phyloP scores from a whole-genome alignment of 345 rosid species.

The Melaleuca alternifolia region DNA sequence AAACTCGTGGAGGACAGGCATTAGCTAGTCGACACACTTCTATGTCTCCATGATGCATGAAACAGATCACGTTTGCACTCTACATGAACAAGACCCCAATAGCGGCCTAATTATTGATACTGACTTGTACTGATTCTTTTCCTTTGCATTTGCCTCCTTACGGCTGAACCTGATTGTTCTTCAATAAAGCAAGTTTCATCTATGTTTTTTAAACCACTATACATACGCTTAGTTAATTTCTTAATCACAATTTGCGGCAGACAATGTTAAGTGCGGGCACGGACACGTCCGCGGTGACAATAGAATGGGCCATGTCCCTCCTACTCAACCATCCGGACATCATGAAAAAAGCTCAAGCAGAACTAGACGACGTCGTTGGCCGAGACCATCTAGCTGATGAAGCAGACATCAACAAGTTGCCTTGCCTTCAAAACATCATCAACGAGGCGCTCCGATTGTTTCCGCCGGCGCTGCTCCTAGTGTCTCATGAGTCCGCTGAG shows the following conservation, averaged over 20 bases:
- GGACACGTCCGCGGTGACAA: constrained; percentile 3
- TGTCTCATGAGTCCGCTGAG: constrained; percentile 3
- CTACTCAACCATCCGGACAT: constrained; percentile 10
- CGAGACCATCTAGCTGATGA: neutral
- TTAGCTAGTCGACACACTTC: neutral
- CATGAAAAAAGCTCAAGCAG: constrained; percentile 2
- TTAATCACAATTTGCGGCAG: neutral
- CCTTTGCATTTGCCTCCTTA: neutral
- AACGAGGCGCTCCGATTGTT: constrained; percentile 5
- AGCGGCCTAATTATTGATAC: too few species aligned
- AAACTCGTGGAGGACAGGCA: too few species aligned
- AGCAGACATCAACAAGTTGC: constrained; percentile 6
- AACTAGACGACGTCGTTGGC: constrained; percentile 7
- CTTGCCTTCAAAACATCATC: constrained; percentile 6
- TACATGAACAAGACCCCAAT: too few species aligned
- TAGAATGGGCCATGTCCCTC: constrained; percentile 18
- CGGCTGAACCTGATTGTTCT: neutral
- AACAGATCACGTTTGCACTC: neutral
- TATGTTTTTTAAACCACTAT: neutral
- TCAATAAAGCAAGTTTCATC: neutral
- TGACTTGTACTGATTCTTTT: neutral
- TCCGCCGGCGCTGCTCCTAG: constrained; percentile 2
- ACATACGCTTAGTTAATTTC: neutral
- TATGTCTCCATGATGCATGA: neutral
- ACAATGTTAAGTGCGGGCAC: constrained; percentile 9